Evolutionary conservation across 1,284 basidiomycete genomes (phyloP).

Genomic region (Termitomyces sp.): DNA sequence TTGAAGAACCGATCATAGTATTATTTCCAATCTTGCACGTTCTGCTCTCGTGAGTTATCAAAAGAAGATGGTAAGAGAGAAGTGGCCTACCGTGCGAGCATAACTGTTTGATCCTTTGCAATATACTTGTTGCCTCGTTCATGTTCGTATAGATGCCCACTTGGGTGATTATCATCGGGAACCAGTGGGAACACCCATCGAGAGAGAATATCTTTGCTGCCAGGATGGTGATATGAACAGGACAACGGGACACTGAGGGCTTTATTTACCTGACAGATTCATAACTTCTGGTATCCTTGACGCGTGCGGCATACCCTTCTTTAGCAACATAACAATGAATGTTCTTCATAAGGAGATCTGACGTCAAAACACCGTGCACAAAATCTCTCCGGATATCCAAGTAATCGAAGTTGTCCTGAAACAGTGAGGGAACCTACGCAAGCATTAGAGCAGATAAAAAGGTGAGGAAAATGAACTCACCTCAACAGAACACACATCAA

Average conservation of each 20-base stretch:
- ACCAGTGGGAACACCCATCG: slow-evolving; percentile 94
- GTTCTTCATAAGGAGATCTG: slow-evolving; percentile 92
- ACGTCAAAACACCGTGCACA: slow-evolving; percentile 93
- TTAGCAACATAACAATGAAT: slow-evolving; percentile 87
- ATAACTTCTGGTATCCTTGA: slow-evolving; percentile 86
- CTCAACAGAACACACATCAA: slow-evolving; percentile 92
- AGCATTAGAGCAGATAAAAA: not conserved
- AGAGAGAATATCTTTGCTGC: slow-evolving; percentile 85
- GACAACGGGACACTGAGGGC: not conserved
- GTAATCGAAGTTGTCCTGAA: slow-evolving; percentile 99
- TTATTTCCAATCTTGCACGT: slow-evolving; percentile 83
- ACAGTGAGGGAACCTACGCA: slow-evolving; percentile 83
- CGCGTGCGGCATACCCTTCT: slow-evolving; percentile 84
- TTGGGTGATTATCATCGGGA: slow-evolving; percentile 89
- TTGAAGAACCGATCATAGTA: slow-evolving; percentile 74
- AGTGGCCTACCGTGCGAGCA: slow-evolving; percentile 62
- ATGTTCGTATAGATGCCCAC: slow-evolving; percentile 77
- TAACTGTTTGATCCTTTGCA: slow-evolving; percentile 67
- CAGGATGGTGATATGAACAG: slow-evolving; percentile 7
- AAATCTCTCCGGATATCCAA: slow-evolving; percentile 89
- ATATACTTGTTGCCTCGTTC: slow-evolving; percentile 84
- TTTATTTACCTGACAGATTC: slow-evolving; percentile 70
- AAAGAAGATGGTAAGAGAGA: slow-evolving; percentile 2
- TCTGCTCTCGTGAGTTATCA: slow-evolving; percentile 26
- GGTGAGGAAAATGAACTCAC: slow-evolving; percentile 31